Evolutionary conservation across 2,329 filamentous ascomycete species (phyloP), one percentile per base, ranked within the genome.

Genomic region (Alternaria sp.): DNA sequence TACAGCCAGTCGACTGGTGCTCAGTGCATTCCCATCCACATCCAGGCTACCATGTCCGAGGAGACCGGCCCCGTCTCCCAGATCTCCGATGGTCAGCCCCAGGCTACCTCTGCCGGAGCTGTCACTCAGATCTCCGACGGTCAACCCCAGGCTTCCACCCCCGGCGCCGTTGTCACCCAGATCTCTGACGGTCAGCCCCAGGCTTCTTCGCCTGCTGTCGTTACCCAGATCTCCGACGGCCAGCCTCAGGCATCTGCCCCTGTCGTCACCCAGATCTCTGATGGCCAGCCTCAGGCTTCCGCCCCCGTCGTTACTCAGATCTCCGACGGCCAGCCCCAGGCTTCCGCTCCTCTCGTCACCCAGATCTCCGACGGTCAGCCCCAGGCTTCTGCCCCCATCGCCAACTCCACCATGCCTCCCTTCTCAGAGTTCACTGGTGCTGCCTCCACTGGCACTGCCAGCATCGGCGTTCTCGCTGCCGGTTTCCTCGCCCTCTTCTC

Each of bases 1-100:
- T 96, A 96, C 80, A 89, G 94, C 79, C 84, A 87, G 61, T 79
- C 86, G 74, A 89, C 86, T 83, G 91, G 90, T 4, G 79, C 80
- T 21, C 92, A 95, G 79, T 96, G 92, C 81, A 83, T 85, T 21
- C 68, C 73, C 30, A 77, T 80, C 58, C 75, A 77, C 65, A 72
- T 80, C 19, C 61, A 66, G 46, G 71, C 70, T 43, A 69, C 68
- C 46, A 64, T 55, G 56, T 30, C 13, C 11, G 49, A 28, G 12
- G 49, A 25, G 11, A 44, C 52, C n/a, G 64, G 61, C 23, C 43
- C 62, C 36, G 66, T 75, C n/a, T 69, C 74, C 5, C 70, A 77
- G 67, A 73, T 76, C 57, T 61, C 70, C 8, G 76, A 78, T 59
- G 76, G 74, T 17, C 74, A 76, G 50, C 71, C 73, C 9, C 69